Evolutionary conservation across 768 basidiomycete species (phyloP).

Genomic region (Phanerochaete carnosa): DNA sequence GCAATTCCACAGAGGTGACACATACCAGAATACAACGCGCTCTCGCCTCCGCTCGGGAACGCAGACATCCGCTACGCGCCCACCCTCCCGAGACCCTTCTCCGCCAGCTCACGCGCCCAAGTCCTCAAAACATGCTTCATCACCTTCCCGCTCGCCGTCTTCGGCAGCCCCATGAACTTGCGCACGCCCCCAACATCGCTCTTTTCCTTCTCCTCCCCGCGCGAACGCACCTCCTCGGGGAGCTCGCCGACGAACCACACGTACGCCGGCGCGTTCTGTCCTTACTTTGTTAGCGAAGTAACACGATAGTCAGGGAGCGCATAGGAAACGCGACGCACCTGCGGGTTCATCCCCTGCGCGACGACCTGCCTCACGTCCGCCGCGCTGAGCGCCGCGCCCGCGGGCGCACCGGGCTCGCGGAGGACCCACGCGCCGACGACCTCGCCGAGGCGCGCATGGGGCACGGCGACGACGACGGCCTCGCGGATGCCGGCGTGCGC

Average conservation of each 20-base stretch:
- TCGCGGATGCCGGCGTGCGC: slow-evolving; percentile 57
- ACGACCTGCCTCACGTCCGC: slow-evolving; percentile 57
- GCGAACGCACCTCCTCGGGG: slow-evolving; percentile 43
- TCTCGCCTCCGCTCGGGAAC: not conserved
- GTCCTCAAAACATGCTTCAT: slow-evolving; percentile 74
- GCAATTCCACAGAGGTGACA: no score
- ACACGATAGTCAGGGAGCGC: not conserved
- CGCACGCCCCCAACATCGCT: not conserved
- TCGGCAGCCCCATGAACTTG: slow-evolving; percentile 45
- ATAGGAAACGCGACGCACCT: slow-evolving; percentile 41
- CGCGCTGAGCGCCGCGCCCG: slow-evolving; percentile 20
- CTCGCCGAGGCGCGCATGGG: slow-evolving; percentile 66
- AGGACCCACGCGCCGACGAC: slow-evolving; percentile 81
- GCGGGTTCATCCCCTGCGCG: slow-evolving; percentile 66
- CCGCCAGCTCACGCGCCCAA: slow-evolving; percentile 60
- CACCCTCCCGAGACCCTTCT: slow-evolving; percentile 39
- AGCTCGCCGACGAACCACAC: slow-evolving; percentile 82
- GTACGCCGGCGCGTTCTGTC: slow-evolving; percentile 75
- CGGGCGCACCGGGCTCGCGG: slow-evolving; percentile 33
- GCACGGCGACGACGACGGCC: slow-evolving; percentile 72
- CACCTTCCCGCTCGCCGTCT: slow-evolving; percentile 86
- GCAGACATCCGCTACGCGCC: not conserved
- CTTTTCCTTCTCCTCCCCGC: not conserved
- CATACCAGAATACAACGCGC: not conserved
- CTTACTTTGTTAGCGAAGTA: not conserved